These are phyloP conservation scores for Fusarium nygamai DNA, from an alignment of 2,329 filamentous ascomycete genomes.

Conservation along the genomic window DNA sequence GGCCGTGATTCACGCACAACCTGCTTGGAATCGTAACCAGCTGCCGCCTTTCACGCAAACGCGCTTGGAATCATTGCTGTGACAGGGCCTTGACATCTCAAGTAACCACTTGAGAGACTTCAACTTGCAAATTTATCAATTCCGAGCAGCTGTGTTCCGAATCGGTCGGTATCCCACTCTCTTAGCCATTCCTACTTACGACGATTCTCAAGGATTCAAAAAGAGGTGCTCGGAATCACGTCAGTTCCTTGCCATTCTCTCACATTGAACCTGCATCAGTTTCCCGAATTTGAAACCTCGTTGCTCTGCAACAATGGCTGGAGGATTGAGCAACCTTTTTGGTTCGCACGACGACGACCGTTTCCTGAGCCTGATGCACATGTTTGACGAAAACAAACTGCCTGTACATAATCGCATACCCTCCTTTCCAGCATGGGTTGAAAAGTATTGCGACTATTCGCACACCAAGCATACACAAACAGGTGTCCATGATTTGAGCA, in stretches of 20 bases:
- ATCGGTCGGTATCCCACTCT: neutral
- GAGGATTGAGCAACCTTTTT: neutral
- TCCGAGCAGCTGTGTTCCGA: neutral
- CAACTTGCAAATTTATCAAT: rapidly evolving
- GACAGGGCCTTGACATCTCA: too few relatives aligned
- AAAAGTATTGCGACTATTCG: neutral
- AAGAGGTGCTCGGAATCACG: neutral
- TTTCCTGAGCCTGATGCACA: neutral
- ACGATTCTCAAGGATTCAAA: neutral
- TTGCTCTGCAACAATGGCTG: neutral
- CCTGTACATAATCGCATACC: rapidly evolving
- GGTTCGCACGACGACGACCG: too few relatives aligned
- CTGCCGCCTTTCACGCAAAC: neutral
- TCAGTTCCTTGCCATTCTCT: too few relatives aligned
- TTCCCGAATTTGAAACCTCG: too few relatives aligned
- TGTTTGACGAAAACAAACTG: neutral
- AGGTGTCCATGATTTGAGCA: neutral
- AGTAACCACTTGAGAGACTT: neutral
- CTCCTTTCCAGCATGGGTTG: neutral
- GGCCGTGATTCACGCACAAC: neutral
- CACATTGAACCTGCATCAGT: too few relatives aligned
- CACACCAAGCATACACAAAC: neutral
- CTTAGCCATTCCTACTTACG: neutral
- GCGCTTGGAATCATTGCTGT: neutral
- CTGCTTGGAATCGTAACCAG: neutral